Conservation (phyloP, 805 yeast species). For the Hemisphaericaspora nanyangensis region DNA sequence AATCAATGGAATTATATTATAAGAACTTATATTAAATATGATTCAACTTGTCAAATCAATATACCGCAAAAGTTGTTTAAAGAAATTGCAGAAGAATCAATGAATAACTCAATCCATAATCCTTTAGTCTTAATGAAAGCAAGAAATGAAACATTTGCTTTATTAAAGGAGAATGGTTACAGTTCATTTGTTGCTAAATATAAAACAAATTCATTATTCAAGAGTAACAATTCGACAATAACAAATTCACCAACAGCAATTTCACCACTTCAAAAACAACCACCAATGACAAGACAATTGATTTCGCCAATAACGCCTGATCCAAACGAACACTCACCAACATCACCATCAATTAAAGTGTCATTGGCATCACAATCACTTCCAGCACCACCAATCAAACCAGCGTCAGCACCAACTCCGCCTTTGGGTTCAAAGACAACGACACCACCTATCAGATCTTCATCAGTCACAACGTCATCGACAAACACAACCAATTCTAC, state of each 20-base stretch:
- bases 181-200: slow-evolving; percentile 8
- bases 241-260: slow-evolving; percentile 1
- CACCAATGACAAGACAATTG: neutral
- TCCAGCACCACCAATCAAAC: neutral
- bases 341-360: neutral
- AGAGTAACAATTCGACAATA: neutral
- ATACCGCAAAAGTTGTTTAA: slow-evolving; percentile 38
- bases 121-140: slow-evolving; percentile 26
- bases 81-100: slow-evolving; percentile 18
- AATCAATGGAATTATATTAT: slow-evolving; percentile 40
- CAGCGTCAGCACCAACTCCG: neutral
- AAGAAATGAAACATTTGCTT: slow-evolving; percentile 26
- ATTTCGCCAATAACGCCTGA: neutral
- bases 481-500: neutral
- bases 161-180: slow-evolving; percentile 35
- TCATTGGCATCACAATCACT: neutral
- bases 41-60: slow-evolving; percentile 48
- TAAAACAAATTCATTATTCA: slow-evolving; percentile 1
- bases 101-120: slow-evolving; percentile 16
- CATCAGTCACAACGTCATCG: neutral
- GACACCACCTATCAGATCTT: neutral
- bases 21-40: slow-evolving; percentile 32
- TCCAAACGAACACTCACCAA: neutral
- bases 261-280: neutral
- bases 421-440: neutral